Evolutionary conservation across 1,284 basidiomycete species (phyloP).

Genomic region (Leccinum fallax): DNA sequence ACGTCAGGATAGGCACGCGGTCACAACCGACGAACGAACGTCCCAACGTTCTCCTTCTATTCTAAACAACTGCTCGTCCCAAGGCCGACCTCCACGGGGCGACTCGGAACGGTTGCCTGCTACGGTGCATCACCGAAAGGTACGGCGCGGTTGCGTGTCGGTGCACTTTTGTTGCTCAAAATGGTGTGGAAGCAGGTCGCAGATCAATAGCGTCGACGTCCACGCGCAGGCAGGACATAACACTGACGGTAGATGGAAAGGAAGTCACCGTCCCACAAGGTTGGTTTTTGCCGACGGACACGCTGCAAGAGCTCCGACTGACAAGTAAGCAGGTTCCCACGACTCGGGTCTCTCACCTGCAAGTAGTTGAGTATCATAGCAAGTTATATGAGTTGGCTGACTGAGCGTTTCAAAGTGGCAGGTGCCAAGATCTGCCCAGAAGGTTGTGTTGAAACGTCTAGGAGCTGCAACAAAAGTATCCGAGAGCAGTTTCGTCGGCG

Average conservation of each 20-base stretch:
- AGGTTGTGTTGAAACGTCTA: neutral
- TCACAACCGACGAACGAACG: conserved; percentile 14
- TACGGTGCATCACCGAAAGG: conserved; percentile 47
- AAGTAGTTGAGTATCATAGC: neutral
- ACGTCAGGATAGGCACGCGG: conserved; percentile 19
- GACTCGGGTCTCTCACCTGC: neutral
- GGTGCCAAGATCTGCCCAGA: neutral
- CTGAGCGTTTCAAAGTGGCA: neutral
- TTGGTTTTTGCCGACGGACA: conserved; percentile 36
- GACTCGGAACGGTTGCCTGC: conserved; percentile 62
- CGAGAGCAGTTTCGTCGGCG: too few relatives aligned
- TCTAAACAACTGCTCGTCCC: conserved; percentile 48
- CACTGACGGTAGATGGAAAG: conserved; percentile 90
- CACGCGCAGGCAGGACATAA: conserved; percentile 75
- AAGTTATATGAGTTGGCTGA: neutral
- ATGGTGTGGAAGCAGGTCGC: conserved; percentile 42
- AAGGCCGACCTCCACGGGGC: conserved; percentile 63
- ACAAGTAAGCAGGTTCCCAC: conserved; percentile 56
- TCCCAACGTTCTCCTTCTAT: neutral
- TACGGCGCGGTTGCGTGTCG: conserved; percentile 27
- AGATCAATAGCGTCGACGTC: conserved; percentile 68
- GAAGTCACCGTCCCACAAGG: conserved; percentile 93
- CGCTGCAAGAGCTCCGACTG: conserved; percentile 11
- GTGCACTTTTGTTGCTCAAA: conserved; percentile 5
- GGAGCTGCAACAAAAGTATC: neutral